Conservation (phyloP, 78 protist genomes). For the Guillardia theta region DNA sequence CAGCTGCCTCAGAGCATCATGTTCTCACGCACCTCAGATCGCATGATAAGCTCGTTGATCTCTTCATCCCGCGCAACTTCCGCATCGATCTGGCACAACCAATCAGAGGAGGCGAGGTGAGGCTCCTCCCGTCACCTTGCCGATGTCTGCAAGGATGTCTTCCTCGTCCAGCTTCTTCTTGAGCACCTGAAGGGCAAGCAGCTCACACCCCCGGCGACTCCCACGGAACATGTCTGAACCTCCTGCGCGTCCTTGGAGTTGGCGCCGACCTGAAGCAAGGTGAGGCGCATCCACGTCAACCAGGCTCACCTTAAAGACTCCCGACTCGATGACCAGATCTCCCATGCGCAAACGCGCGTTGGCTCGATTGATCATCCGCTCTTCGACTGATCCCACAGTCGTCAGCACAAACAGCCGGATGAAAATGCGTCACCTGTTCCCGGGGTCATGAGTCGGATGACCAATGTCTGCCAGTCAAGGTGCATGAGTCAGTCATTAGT, state of each 20-base stretch:
- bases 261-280: too few relatives aligned
- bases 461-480: neutral
- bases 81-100: neutral
- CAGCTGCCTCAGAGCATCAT: too few relatives aligned
- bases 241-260: neutral
- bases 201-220: too few relatives aligned
- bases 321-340: neutral
- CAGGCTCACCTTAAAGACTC: neutral
- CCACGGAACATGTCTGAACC: too few relatives aligned
- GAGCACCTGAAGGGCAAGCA: too few relatives aligned
- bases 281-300: too few relatives aligned
- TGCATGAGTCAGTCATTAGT: neutral
- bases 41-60: constrained; percentile 10
- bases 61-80: neutral
- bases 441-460: neutral
- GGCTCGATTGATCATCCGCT: neutral
- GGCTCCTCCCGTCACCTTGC: too few relatives aligned
- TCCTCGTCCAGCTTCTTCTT: neutral
- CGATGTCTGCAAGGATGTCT: neutral
- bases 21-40: too few relatives aligned
- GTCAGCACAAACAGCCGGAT: neutral
- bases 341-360: neutral
- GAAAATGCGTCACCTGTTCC: neutral
- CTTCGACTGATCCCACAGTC: neutral
- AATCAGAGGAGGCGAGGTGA: too few relatives aligned